These are phyloP conservation scores for Annulohypoxylon truncatum DNA, from an alignment of 2,329 filamentous ascomycete genomes.

Conservation along the genomic window DNA sequence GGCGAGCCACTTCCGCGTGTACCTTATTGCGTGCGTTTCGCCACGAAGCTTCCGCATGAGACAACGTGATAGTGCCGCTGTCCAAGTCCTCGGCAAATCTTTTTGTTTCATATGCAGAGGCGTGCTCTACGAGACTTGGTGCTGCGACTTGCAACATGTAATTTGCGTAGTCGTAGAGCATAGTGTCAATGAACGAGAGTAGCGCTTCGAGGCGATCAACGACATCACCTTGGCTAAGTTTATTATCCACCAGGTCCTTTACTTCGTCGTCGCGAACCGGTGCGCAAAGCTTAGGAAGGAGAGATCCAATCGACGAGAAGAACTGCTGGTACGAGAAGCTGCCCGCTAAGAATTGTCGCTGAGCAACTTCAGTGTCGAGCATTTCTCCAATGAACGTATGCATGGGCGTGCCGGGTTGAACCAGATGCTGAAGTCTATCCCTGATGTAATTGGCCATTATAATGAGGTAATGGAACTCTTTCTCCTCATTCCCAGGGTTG, in stretches of 20 bases:
- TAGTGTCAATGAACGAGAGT: constrained; percentile 78
- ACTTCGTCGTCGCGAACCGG: constrained; percentile 83
- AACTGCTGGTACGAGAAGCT: constrained; percentile 85
- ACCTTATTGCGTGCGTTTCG: constrained; percentile 72
- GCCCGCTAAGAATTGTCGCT: constrained; percentile 75
- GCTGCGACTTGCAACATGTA: constrained; percentile 79
- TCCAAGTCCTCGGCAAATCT: constrained; percentile 75
- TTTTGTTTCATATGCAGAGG: constrained; percentile 78
- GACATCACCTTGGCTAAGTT: constrained; percentile 70
- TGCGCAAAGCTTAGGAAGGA: constrained; percentile 83
- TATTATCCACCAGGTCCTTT: constrained; percentile 73
- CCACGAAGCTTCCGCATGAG: constrained; percentile 74
- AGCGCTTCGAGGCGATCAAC: constrained; percentile 82
- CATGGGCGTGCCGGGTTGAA: constrained; percentile 78
- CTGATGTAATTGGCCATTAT: constrained; percentile 77
- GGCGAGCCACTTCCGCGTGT: constrained; percentile 71
- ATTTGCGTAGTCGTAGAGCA: constrained; percentile 85
- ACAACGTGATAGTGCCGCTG: constrained; percentile 64
- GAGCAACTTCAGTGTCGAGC: constrained; percentile 77
- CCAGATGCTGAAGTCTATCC: constrained; percentile 76
- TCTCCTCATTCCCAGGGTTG: constrained; percentile 74
- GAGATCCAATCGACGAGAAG: constrained; percentile 78
- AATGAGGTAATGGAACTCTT: constrained; percentile 75
- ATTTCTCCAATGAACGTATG: constrained; percentile 80
- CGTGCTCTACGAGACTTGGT: constrained; percentile 76